These are phyloP conservation scores for Acanthamoeba triangularis DNA, from an alignment of 208 protist genomes.

Conservation along the genomic window DNA sequence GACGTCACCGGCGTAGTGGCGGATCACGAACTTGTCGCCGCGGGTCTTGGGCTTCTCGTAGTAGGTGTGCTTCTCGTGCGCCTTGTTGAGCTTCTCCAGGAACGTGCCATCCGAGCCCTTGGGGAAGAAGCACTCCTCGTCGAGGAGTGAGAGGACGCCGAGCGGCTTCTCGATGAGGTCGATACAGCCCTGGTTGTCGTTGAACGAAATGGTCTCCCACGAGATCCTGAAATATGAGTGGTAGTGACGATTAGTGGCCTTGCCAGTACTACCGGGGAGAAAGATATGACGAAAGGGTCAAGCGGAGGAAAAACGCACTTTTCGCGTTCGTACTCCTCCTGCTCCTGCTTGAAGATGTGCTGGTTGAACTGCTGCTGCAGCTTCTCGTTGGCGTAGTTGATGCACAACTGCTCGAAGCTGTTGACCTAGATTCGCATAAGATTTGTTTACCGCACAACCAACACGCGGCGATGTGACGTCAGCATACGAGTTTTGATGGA, in stretches of 20 bases:
- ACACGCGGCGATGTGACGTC: constrained; percentile 79
- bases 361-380: constrained; percentile 95
- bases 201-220: constrained; percentile 97
- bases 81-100: constrained; percentile 86
- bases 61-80: constrained; percentile 82
- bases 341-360: constrained; percentile 96
- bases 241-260: too few relatives aligned
- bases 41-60: constrained; percentile 80
- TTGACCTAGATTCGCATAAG: constrained; percentile 87
- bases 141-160: constrained; percentile 86
- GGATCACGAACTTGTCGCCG: constrained; percentile 86
- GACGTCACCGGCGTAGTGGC: constrained; percentile 96
- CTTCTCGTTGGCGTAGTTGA: constrained; percentile 97
- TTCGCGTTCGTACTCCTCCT: constrained; percentile 93
- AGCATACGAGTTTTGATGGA: not conserved
- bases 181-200: constrained; percentile 97
- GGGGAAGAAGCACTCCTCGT: constrained; percentile 88
- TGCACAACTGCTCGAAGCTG: constrained; percentile 97
- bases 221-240: constrained; percentile 93
- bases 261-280: not conserved
- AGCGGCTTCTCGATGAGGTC: constrained; percentile 90
- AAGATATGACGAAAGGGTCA: not conserved
- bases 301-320: not conserved
- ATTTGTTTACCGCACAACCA: not conserved
- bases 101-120: constrained; percentile 85